phyloP scores from a whole-genome alignment of 192 early-diverging fungal genomes.

The Entophlyctis luteolus region DNA sequence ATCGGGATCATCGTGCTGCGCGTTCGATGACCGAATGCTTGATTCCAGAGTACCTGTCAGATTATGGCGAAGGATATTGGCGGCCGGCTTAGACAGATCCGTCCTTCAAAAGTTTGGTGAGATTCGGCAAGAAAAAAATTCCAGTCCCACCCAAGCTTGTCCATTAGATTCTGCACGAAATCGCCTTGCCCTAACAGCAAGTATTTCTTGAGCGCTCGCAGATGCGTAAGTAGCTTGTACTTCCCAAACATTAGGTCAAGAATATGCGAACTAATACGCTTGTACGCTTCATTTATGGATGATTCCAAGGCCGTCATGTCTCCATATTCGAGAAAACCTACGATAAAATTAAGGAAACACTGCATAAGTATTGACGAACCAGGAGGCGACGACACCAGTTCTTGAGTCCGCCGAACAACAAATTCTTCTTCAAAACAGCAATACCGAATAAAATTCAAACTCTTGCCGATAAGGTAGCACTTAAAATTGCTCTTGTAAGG shows the following conservation, averaged over 20 bases:
- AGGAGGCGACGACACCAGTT: not conserved
- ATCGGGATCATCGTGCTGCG: constrained; percentile 76
- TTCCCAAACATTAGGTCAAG: constrained; percentile 71
- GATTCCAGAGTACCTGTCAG: constrained; percentile 79
- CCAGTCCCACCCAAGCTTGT: constrained; percentile 65
- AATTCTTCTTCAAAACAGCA: constrained; percentile 38
- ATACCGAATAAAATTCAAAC: constrained; percentile 70
- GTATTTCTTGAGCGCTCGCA: constrained; percentile 82
- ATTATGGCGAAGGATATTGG: constrained; percentile 80
- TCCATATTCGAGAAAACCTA: constrained; percentile 18
- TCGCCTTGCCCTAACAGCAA: constrained; percentile 91
- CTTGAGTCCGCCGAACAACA: constrained; percentile 29
- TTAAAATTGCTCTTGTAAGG: constrained; percentile 12
- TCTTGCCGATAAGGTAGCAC: constrained; percentile 83
- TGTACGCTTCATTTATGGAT: constrained; percentile 69
- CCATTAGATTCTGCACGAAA: constrained; percentile 86
- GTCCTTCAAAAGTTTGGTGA: constrained; percentile 7
- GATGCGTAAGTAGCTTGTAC: constrained; percentile 80
- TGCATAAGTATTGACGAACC: not conserved
- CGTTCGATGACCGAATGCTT: constrained; percentile 83
- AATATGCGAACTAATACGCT: constrained; percentile 70
- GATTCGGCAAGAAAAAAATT: not conserved
- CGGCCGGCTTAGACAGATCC: constrained; percentile 59
- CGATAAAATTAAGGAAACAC: constrained; percentile 2
- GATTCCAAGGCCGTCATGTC: constrained; percentile 53